These are phyloP conservation scores for Leccinum truebloodii DNA, from an alignment of 768 basidiomycete species.

Conservation along the genomic window DNA sequence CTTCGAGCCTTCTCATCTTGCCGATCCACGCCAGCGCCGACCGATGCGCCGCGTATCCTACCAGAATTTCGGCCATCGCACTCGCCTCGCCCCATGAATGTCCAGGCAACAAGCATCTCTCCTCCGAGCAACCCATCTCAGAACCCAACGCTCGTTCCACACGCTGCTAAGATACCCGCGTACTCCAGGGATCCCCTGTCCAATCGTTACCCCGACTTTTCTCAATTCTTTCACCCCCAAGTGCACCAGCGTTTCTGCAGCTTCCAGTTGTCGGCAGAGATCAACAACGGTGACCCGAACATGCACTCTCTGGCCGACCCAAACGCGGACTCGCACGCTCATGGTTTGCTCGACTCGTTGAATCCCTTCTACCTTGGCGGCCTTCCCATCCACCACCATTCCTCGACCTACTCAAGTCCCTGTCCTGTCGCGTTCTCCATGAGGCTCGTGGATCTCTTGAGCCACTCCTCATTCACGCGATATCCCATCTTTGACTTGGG, in stretches of 20 bases:
- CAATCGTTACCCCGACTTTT: constrained; percentile 36
- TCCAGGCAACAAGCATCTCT: neutral
- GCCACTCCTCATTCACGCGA: neutral
- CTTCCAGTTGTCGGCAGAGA: constrained; percentile 1
- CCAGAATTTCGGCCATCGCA: neutral
- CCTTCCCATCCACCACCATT: neutral
- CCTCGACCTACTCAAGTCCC: constrained; percentile 5
- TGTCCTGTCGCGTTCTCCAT: constrained; percentile 24
- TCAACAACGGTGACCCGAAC: neutral
- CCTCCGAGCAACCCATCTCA: neutral
- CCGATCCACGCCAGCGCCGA: constrained; percentile 7
- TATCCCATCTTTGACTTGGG: neutral
- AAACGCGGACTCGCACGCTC: constrained; percentile 1
- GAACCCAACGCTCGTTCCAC: neutral
- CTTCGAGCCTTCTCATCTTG: neutral
- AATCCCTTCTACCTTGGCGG: neutral
- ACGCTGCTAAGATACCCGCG: constrained; percentile 4
- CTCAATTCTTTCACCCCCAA: constrained; percentile 29
- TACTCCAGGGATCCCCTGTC: constrained; percentile 35
- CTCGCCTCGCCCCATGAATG: neutral
- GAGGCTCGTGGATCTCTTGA: constrained; percentile 21
- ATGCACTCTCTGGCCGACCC: neutral
- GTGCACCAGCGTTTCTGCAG: constrained; percentile 12
- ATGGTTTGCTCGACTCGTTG: neutral
- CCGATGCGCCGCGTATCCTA: neutral